Conservation (phyloP, 352 stramenopile genomes). For the Pythium dissotocum region DNA sequence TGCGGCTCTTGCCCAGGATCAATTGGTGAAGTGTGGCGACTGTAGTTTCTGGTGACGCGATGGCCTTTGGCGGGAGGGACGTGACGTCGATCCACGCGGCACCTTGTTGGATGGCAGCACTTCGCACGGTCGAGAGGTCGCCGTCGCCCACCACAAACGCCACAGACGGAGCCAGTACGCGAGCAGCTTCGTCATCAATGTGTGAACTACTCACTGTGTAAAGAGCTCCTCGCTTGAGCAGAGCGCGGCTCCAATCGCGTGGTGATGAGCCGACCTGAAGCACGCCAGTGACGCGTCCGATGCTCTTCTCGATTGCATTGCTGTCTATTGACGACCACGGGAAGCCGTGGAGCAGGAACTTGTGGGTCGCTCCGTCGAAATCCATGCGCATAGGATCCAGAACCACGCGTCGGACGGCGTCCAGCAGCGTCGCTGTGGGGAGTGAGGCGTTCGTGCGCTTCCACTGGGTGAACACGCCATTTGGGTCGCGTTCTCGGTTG, state of each 20-base stretch:
- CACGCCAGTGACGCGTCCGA: conserved; percentile 26
- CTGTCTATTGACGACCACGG: conserved; percentile 33
- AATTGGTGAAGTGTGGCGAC: conserved; percentile 3
- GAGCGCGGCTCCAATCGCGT: background rate
- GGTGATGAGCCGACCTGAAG: conserved; percentile 7
- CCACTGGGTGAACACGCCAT: conserved; percentile 31
- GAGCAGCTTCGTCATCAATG: background rate
- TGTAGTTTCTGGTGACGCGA: background rate
- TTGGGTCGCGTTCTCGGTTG: conserved; percentile 27
- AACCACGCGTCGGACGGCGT: conserved; percentile 24
- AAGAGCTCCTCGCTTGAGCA: conserved; percentile 15
- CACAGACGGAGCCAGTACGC: conserved; percentile 14
- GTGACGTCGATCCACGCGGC: conserved; percentile 15
- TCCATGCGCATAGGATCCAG: conserved; percentile 9
- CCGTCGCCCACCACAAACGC: conserved; percentile 13
- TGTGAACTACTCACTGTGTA: background rate
- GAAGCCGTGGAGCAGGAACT: conserved; percentile 50
- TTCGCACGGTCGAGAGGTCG: background rate
- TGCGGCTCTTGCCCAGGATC: conserved; percentile 1
- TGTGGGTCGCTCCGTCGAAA: conserved; percentile 23
- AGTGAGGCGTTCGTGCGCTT: conserved; percentile 35
- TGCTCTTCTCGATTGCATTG: conserved; percentile 31
- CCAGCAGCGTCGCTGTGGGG: conserved; percentile 27
- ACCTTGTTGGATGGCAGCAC: background rate
- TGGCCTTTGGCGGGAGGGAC: background rate